Evolutionary conservation across 2,329 filamentous ascomycete genomes (phyloP).

Genomic region (Cylindrodendrum hubeiense): DNA sequence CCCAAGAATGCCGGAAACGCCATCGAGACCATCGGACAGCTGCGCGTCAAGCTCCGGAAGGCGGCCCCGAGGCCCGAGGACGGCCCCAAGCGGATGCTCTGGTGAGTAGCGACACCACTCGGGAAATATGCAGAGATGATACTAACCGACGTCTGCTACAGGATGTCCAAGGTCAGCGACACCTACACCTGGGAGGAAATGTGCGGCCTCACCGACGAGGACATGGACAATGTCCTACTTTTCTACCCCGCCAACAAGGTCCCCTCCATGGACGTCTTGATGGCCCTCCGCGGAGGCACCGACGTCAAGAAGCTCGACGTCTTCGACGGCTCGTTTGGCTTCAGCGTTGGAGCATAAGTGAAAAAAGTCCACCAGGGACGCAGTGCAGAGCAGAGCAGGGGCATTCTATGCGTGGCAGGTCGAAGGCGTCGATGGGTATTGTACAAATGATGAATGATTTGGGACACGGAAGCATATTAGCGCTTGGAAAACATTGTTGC

Average conservation of each 20-base stretch:
- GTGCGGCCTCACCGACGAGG: constrained; percentile 82
- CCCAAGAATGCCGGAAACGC: constrained; percentile 87
- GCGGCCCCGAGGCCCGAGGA: constrained; percentile 80
- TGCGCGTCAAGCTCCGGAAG: constrained; percentile 83
- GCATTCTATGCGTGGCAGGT: not conserved
- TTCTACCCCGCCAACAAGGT: constrained; percentile 74
- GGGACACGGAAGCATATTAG: constrained; percentile 37
- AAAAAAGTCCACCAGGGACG: not conserved
- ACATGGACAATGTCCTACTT: constrained; percentile 85
- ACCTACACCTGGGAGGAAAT: constrained; percentile 87
- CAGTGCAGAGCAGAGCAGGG: not conserved
- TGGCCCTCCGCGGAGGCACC: constrained; percentile 63
- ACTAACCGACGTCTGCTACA: constrained; percentile 48
- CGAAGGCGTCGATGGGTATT: constrained; percentile 25
- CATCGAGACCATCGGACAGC: constrained; percentile 83
- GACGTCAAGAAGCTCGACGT: constrained; percentile 62
- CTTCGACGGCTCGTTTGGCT: constrained; percentile 71
- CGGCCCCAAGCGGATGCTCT: constrained; percentile 90
- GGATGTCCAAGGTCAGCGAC: constrained; percentile 95
- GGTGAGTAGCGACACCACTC: constrained; percentile 65
- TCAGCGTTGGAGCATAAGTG: constrained; percentile 62
- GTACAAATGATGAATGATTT: constrained; percentile 40
- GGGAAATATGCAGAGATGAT: not conserved
- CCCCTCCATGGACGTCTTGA: constrained; percentile 66
- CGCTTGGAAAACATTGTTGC: constrained; percentile 28